Conservation (phyloP, 441 rosid genomes). For the Euphorbia corollata region DNA sequence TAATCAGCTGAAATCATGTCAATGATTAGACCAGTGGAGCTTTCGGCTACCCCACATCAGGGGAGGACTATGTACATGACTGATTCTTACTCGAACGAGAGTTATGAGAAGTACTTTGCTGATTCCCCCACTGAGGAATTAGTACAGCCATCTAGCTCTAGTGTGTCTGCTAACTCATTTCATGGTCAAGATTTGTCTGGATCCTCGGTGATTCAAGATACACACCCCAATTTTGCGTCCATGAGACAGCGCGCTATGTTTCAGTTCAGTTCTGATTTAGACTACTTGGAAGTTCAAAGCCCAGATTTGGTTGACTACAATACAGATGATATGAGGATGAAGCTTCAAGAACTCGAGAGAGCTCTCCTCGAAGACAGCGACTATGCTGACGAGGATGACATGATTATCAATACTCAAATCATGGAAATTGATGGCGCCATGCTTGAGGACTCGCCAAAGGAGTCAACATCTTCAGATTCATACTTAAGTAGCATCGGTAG, state of each 20-base stretch:
- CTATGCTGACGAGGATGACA: constrained; percentile 43
- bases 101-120: constrained; percentile 70
- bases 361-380: constrained; percentile 59
- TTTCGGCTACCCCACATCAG: constrained; percentile 43
- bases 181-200: constrained; percentile 32
- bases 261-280: constrained; percentile 33
- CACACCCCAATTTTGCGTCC: constrained; percentile 28
- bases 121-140: constrained; percentile 67
- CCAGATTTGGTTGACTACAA: constrained; percentile 46
- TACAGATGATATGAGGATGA: constrained; percentile 54
- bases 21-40: constrained; percentile 53
- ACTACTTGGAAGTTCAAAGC: constrained; percentile 38
- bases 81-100: constrained; percentile 56
- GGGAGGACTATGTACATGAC: constrained; percentile 42
- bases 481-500: constrained; percentile 53
- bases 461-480: constrained; percentile 71
- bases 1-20: constrained; percentile 42
- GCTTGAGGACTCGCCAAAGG: constrained; percentile 75
- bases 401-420: constrained; percentile 33
- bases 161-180: constrained; percentile 46
- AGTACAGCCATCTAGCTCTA: constrained; percentile 45
- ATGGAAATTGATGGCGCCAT: constrained; percentile 68
- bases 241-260: constrained; percentile 24
- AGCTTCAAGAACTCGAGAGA: constrained; percentile 84
- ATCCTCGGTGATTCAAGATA: constrained; percentile 41